Evolutionary conservation across 805 yeast species (phyloP), one percentile per base, ranked within the genome.

Genomic region (Cyberlindnera maclurae): DNA sequence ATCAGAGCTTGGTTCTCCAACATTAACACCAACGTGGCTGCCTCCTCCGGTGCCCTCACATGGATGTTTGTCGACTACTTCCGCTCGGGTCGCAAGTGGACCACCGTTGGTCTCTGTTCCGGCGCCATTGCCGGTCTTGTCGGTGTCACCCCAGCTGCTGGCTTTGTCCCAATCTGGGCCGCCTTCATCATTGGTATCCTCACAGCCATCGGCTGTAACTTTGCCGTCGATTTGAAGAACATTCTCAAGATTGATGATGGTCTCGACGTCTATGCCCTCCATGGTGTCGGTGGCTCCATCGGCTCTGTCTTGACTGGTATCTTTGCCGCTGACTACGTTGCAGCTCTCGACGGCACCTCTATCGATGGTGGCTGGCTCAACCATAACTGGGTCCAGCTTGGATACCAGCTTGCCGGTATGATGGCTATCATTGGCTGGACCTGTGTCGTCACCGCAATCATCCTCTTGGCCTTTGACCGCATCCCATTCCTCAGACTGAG

Each of bases 121-220:
- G 98, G 98, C 55, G 82, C 88, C 43, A 77, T 93, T 59, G 83
- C 95, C 26, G 98, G 97, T 46, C 74, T 90, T 45, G 97, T 93
- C 35, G 93, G 93, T 57, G 81, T 90, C 46, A 90, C 97, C 2
- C 97, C 98, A 34, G 97, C 90, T 46, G 97, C 97, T 15, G 97
- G 97, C 47, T 89, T 69, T 58, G 96, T 90, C 36, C 97, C 97
- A 41, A 79, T 90, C 41, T 90, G 89, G 77, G 77, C 88, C 43
- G 75, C 96, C 3, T 79, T 87, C 33, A 76, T 84, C 43, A 83
- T 89, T 55, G 97, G 97, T 57, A 73, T 76, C 42, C 65, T 87
- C 30, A 77, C 90, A 36, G 90, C 81, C 24, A 58, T 77, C 39
- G 78, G 78, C 29, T 87, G 95, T 67, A 88, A 89, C 71, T 73